phyloP scores from a whole-genome alignment of 2,329 filamentous ascomycete genomes.

The Fusarium graminum region DNA sequence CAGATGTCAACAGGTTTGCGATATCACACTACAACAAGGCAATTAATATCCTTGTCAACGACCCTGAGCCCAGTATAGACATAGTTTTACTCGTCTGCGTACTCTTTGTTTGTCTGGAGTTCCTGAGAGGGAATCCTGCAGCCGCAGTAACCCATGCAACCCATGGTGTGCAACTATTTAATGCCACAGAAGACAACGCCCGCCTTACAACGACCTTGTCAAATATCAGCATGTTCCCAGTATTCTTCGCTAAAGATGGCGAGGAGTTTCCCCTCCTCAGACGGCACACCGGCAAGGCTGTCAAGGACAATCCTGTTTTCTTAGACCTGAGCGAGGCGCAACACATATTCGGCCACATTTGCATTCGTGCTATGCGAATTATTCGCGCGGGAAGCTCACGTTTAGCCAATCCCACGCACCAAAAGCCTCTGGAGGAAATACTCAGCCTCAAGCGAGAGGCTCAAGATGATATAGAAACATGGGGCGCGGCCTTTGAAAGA shows the following conservation, averaged over 20 bases:
- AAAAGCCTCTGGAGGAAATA: conserved; percentile 29
- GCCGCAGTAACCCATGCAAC: conserved; percentile 55
- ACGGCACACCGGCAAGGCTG: not conserved
- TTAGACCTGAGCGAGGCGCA: conserved; percentile 47
- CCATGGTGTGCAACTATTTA: conserved; percentile 56
- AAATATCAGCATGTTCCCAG: conserved; percentile 56
- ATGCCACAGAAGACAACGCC: conserved; percentile 42
- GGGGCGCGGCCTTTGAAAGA: conserved; percentile 49
- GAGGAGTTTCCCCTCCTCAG: conserved; percentile 20
- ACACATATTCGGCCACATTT: conserved; percentile 48
- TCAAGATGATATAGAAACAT: conserved; percentile 45
- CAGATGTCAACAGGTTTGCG: conserved; percentile 45
- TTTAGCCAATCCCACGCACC: conserved; percentile 36
- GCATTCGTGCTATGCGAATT: conserved; percentile 50
- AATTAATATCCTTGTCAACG: conserved; percentile 52
- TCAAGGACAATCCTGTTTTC: conserved; percentile 10
- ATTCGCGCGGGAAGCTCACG: conserved; percentile 50
- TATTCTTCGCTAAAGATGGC: conserved; percentile 52
- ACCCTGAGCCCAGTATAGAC: conserved; percentile 46
- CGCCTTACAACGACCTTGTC: conserved; percentile 55
- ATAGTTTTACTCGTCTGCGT: conserved; percentile 57
- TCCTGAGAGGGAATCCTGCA: conserved; percentile 55
- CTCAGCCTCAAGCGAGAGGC: conserved; percentile 44
- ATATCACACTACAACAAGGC: conserved; percentile 59
- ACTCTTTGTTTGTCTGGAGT: conserved; percentile 60